phyloP scores from a whole-genome alignment of 768 basidiomycete genomes.

The Phaffia australis region DNA sequence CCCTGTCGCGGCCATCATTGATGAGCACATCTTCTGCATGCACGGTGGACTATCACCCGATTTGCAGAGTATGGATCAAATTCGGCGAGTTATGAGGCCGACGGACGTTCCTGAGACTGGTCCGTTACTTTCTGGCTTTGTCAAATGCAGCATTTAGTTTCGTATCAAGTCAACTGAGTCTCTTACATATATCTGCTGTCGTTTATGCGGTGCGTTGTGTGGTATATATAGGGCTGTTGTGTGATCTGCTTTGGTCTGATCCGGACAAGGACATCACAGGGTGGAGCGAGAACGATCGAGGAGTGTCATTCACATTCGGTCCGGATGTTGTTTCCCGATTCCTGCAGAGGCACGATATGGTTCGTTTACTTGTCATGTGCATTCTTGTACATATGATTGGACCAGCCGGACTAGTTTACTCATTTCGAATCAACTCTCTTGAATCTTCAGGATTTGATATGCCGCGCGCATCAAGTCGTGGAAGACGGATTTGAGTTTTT shows the following conservation, averaged over 20 bases:
- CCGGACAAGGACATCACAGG: slow-evolving; percentile 28
- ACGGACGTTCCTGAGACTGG: slow-evolving; percentile 28
- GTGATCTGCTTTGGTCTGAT: slow-evolving; percentile 29
- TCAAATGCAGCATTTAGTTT: no score
- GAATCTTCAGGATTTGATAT: neutral
- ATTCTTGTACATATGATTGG: no score
- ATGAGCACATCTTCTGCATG: slow-evolving; percentile 28
- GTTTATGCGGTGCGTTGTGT: no score
- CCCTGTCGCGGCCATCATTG: slow-evolving; percentile 27
- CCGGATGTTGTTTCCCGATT: slow-evolving; percentile 28
- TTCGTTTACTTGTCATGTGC: no score
- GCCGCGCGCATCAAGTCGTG: slow-evolving; percentile 26
- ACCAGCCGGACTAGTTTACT: no score
- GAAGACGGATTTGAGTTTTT: slow-evolving; percentile 30
- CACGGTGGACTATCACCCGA: slow-evolving; percentile 25
- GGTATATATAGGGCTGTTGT: slow-evolving; percentile 28
- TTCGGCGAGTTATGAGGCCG: slow-evolving; percentile 29
- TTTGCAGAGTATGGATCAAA: slow-evolving; percentile 27
- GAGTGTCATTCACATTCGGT: slow-evolving; percentile 27
- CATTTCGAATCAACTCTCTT: neutral
- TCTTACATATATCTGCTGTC: no score
- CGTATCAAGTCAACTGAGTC: no score
- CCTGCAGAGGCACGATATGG: slow-evolving; percentile 28
- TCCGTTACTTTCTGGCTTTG: neutral
- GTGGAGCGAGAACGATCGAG: slow-evolving; percentile 27